Base-by-base conservation (phyloP, 805 yeast genomes). In the Barnettozyma populi region DNA sequence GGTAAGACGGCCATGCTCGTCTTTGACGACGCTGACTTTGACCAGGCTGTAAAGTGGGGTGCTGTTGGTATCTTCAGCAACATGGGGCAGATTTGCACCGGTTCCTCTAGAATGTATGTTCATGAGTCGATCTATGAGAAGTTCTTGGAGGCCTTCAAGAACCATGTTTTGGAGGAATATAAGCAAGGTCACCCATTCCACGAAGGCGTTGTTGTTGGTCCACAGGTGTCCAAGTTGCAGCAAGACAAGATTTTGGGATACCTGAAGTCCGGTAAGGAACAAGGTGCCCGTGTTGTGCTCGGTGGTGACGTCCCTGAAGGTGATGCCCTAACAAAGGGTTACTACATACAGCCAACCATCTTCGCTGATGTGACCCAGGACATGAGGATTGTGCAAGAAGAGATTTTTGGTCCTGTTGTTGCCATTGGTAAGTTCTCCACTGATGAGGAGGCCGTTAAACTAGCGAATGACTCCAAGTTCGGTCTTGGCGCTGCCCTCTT, bases 11-110 rank as follows among this genome's bases (percentile, higher is more conserved):
- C 79, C 5, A 64, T 71, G 51, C 59, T 75, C 25, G 67, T 75
- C 4, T 74, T 75, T 57, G 71, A 69, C 27, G 79, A 75, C 53
- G 75, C 76, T 16, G 70, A 74, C 55, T 52, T 75, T 21, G 75
- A 72, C 2, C 67, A 66, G 50, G 77, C 79, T 36, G 68, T 71
- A 29, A 72, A 75, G 53, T 77, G 80, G 76, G 75, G 75, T 4
- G 75, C 72, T 42, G 59, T 70, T 51, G 83, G 82, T 59, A 77
- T 79, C 52, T 78, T 78, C 68, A 73, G 68, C 66, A 79, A 79
- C 66, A 71, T 79, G 59, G 85, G 85, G 53, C 83, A 79, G 65
- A 80, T 79, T 52, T 79, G 85, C 64, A 76, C 82, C 43, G 83
- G 84, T 47, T 80, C 83, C 48, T 78, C 83, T 20, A 72, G 84